phyloP scores from a whole-genome alignment of 2,329 filamentous ascomycete genomes.

The Penicillium brevicompactum region DNA sequence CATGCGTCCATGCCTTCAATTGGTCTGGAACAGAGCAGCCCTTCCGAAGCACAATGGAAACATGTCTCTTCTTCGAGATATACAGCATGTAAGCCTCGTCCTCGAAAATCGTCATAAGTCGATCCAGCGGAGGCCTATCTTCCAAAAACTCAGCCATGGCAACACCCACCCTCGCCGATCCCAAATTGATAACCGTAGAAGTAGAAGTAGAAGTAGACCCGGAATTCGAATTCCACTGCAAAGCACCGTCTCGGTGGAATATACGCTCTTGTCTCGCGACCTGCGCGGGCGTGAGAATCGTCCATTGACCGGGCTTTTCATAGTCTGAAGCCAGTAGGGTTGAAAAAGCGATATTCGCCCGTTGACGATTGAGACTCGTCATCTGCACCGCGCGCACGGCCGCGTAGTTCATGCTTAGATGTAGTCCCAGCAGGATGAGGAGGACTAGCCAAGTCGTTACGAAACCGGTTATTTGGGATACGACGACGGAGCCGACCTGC shows the following conservation, averaged over 20 bases:
- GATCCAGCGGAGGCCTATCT: slow-evolving; percentile 46
- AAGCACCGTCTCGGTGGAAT: slow-evolving; percentile 65
- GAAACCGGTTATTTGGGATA: slow-evolving; percentile 72
- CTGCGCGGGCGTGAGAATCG: slow-evolving; percentile 61
- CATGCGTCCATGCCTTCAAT: slow-evolving; percentile 65
- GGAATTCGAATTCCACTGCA: slow-evolving; percentile 51
- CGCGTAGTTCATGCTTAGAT: slow-evolving; percentile 82
- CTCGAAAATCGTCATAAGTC: slow-evolving; percentile 54
- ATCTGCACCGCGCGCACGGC: slow-evolving; percentile 84
- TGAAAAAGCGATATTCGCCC: slow-evolving; percentile 76
- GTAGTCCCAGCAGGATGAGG: slow-evolving; percentile 70
- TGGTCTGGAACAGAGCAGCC: slow-evolving; percentile 53
- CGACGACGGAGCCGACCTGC: slow-evolving; percentile 73
- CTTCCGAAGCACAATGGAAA: slow-evolving; percentile 66
- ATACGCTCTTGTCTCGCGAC: slow-evolving; percentile 63
- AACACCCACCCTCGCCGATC: slow-evolving; percentile 58
- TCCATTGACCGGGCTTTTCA: neutral
- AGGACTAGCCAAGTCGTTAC: slow-evolving; percentile 73
- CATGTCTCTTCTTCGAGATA: slow-evolving; percentile 45
- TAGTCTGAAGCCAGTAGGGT: slow-evolving; percentile 50
- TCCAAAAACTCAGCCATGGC: slow-evolving; percentile 41
- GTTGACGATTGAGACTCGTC: slow-evolving; percentile 80
- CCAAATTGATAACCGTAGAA: slow-evolving; percentile 37
- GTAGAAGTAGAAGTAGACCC: slow-evolving; percentile 17
- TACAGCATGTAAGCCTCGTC: slow-evolving; percentile 64